These are phyloP conservation scores for Apiosordaria backusii DNA, from an alignment of 495 filamentous ascomycete genomes.

Conservation along the genomic window DNA sequence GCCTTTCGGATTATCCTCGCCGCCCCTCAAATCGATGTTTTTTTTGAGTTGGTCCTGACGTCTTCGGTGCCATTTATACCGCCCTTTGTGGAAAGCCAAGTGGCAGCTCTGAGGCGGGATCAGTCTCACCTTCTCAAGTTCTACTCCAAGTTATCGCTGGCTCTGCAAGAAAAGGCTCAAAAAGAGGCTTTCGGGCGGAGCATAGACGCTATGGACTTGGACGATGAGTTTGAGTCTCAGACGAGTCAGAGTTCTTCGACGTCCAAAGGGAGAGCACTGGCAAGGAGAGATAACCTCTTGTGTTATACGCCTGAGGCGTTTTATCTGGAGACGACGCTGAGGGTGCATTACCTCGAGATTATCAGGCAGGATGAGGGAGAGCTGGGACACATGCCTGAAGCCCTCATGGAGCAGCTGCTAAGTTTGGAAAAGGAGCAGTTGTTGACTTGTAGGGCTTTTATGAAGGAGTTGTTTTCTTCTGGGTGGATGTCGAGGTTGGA, in stretches of 20 bases:
- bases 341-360: constrained; percentile 39
- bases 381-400: constrained; percentile 35
- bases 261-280: constrained; percentile 33
- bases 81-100: constrained; percentile 26
- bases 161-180: constrained; percentile 43
- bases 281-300: constrained; percentile 47
- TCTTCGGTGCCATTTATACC: constrained; percentile 40
- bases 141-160: constrained; percentile 39
- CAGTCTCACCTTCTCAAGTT: constrained; percentile 35
- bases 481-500: constrained; percentile 41
- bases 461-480: constrained; percentile 47
- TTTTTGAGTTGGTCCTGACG: constrained; percentile 36
- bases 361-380: constrained; percentile 35
- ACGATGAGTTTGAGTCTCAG: constrained; percentile 63
- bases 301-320: constrained; percentile 49
- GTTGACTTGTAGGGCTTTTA: constrained; percentile 52
- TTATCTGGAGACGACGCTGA: constrained; percentile 38
- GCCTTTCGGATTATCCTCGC: constrained; percentile 33
- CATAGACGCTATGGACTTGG: constrained; percentile 72
- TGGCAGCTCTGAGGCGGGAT: constrained; percentile 31
- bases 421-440: constrained; percentile 58
- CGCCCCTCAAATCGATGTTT: constrained; percentile 34
- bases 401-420: constrained; percentile 57
- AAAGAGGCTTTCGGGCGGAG: constrained; percentile 27
- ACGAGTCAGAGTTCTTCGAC: constrained; percentile 43